phyloP scores from a whole-genome alignment of 164 flowering plant genomes.

The Saururus chinensis region DNA sequence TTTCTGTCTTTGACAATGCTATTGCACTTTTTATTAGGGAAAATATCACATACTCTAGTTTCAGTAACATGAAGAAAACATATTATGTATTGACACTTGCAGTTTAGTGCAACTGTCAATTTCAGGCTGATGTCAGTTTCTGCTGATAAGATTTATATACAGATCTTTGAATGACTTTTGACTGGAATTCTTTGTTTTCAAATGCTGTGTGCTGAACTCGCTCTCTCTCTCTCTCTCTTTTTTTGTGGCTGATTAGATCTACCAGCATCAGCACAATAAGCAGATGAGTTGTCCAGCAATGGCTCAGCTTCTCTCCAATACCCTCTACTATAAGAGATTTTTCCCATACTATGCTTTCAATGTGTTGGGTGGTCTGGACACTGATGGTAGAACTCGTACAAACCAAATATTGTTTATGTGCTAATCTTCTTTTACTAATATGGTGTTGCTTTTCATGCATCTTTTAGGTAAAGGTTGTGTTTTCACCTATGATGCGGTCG shows the following conservation, averaged over 20 bases:
- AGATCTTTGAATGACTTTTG: not conserved
- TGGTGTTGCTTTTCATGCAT: too few relatives aligned
- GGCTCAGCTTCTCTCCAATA: constrained; percentile 93
- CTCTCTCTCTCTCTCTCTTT: not conserved
- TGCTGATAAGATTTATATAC: not conserved
- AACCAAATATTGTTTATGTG: too few relatives aligned
- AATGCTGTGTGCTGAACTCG: not conserved
- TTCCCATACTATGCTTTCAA: constrained; percentile 95
- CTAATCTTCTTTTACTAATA: not conserved
- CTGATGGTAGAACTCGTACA: constrained; percentile 39
- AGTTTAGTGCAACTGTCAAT: too few relatives aligned
- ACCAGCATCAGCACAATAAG: constrained; percentile 96
- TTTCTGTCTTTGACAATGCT: too few relatives aligned
- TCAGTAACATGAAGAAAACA: too few relatives aligned
- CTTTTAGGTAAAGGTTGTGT: constrained; percentile 88
- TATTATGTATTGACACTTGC: too few relatives aligned
- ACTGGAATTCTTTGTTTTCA: too few relatives aligned
- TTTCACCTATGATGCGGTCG: constrained; percentile 98
- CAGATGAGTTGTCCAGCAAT: constrained; percentile 99
- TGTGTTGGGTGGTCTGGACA: constrained; percentile 93
- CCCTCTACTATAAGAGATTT: constrained; percentile 94
- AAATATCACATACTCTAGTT: too few relatives aligned
- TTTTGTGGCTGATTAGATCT: constrained; percentile 30
- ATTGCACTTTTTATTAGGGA: too few relatives aligned
- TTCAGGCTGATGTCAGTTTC: not conserved